Conservation (phyloP, 345 rosid species). For the Rhizophora mangle region DNA sequence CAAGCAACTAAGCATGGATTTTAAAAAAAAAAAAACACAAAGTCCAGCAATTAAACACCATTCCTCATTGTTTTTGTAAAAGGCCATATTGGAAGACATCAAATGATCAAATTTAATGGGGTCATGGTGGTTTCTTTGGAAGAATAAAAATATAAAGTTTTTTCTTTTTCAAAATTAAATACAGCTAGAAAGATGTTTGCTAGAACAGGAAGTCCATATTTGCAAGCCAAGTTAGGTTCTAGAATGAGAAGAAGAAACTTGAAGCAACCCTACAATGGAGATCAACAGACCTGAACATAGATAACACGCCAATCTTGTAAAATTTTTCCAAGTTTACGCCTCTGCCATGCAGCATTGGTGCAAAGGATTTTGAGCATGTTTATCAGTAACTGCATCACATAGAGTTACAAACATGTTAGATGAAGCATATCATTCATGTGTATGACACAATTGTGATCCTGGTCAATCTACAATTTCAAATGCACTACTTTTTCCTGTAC, state of each 20-base stretch:
- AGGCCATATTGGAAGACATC: no score
- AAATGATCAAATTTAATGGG: no score
- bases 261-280: background rate
- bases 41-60: no score
- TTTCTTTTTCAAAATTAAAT: no score
- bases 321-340: conserved; percentile 96
- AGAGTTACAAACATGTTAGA: conserved; percentile 25
- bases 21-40: no score
- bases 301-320: conserved; percentile 94
- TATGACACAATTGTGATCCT: conserved; percentile 11
- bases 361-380: conserved; percentile 90
- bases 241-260: background rate
- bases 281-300: conserved; percentile 59
- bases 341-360: conserved; percentile 98
- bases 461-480: conserved; percentile 4
- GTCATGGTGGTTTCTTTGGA: no score
- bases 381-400: conserved; percentile 71
- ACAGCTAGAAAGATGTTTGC: background rate
- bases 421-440: conserved; percentile 9
- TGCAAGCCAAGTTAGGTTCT: background rate
- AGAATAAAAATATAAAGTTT: no score
- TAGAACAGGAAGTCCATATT: background rate
- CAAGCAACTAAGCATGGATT: no score
- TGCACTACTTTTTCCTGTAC: background rate
- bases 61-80: no score